Conservation (phyloP, 176 grass and related monocot genomes). For the Aegilops speltoides region DNA sequence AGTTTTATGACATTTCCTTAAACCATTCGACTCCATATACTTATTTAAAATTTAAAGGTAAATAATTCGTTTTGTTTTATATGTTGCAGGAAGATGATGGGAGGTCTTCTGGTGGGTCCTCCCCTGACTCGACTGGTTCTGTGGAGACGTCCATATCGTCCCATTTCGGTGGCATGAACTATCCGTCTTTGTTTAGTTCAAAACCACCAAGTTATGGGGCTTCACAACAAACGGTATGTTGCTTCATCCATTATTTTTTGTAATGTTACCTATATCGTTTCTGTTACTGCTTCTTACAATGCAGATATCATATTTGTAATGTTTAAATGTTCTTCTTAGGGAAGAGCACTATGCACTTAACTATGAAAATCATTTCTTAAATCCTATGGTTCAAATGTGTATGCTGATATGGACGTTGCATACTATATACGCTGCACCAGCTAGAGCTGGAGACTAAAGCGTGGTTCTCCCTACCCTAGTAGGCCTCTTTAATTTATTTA, state of each 20-base stretch:
- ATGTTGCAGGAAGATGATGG: constrained; percentile 93
- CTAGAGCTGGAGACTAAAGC: background rate
- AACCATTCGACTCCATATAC: constrained; percentile 17
- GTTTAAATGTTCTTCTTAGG: background rate
- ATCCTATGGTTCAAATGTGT: constrained; percentile 1
- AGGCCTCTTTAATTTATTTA: background rate
- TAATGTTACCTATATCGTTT: background rate
- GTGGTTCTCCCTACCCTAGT: background rate
- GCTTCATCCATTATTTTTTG: background rate
- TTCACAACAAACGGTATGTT: constrained; percentile 74
- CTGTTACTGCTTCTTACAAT: background rate
- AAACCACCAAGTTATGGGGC: constrained; percentile 71
- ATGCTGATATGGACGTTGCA: background rate
- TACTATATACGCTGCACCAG: background rate
- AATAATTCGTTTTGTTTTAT: constrained; percentile 6
- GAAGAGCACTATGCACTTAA: background rate
- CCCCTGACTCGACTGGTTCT: constrained; percentile 91
- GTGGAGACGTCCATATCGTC: constrained; percentile 99
- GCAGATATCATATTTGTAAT: background rate
- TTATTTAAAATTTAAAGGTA: constrained; percentile 3
- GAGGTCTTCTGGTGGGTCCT: constrained; percentile 86
- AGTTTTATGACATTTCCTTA: constrained; percentile 28
- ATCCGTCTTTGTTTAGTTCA: constrained; percentile 96
- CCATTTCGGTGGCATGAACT: constrained; percentile 95
- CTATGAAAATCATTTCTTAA: background rate